Evolutionary conservation across 352 stramenopile genomes (phyloP).

Genomic region (Plasmopara halstedii): DNA sequence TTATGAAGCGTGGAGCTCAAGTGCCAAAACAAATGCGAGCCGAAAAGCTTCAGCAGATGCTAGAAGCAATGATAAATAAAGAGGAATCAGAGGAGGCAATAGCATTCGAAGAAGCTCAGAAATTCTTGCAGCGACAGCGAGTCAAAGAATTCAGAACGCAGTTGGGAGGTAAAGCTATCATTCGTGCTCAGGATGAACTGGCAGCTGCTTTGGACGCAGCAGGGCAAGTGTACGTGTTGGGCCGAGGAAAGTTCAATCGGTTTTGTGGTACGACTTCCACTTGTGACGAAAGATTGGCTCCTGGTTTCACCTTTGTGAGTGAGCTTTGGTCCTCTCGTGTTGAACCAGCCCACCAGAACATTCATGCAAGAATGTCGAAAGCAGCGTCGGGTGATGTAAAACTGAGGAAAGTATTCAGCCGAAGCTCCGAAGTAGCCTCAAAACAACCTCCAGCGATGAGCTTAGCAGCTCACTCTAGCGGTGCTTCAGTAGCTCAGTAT

Average conservation of each 20-base stretch:
- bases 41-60: slow-evolving; percentile 71
- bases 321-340: slow-evolving; percentile 56
- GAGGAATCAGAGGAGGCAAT: slow-evolving; percentile 83
- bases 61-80: slow-evolving; percentile 85
- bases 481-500: slow-evolving; percentile 24
- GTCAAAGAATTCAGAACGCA: slow-evolving; percentile 47
- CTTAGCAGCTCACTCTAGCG: background rate
- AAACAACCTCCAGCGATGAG: slow-evolving; percentile 1
- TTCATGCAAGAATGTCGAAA: slow-evolving; percentile 1
- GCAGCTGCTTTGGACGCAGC: slow-evolving; percentile 83
- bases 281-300: slow-evolving; percentile 48
- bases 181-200: slow-evolving; percentile 80
- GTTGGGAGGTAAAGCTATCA: slow-evolving; percentile 39
- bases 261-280: slow-evolving; percentile 57
- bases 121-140: slow-evolving; percentile 67
- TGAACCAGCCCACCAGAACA: slow-evolving; percentile 9
- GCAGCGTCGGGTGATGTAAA: background rate
- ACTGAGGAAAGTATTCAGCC: slow-evolving; percentile 1
- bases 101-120: slow-evolving; percentile 70
- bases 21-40: slow-evolving; percentile 83
- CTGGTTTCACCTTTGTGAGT: slow-evolving; percentile 53
- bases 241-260: slow-evolving; percentile 72
- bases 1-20: slow-evolving; percentile 81
- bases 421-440: background rate
- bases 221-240: slow-evolving; percentile 91